Evolutionary conservation across 169 alveolate genomes (phyloP).

Genomic region (Eimeria acervulina): DNA sequence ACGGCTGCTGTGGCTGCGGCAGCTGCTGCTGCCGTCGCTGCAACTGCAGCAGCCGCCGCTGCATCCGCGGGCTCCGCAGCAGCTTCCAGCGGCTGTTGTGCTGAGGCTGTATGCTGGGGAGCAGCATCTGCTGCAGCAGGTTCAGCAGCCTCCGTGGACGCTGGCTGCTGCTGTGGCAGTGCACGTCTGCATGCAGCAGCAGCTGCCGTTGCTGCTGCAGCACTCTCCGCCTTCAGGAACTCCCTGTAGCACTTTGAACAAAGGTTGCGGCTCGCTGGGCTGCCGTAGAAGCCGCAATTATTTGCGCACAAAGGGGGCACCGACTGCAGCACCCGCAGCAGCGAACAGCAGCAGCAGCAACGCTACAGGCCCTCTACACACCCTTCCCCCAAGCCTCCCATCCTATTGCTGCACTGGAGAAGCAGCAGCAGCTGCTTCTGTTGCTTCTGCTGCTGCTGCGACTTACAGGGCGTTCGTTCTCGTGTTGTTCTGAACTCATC

Average conservation of each 20-base stretch:
- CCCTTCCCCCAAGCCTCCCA: not conserved
- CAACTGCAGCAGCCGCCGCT: conserved; percentile 28
- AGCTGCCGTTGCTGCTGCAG: conserved; percentile 58
- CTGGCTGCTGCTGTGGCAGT: conserved; percentile 63
- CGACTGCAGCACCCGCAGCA: conserved; percentile 84
- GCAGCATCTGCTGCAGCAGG: conserved; percentile 21
- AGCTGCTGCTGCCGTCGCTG: conserved; percentile 14
- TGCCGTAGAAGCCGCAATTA: conserved; percentile 96
- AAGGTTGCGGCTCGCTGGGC: conserved; percentile 94
- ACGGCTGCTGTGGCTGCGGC: conserved; percentile 31
- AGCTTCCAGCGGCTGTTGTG: not conserved
- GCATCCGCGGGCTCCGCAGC: conserved; percentile 23
- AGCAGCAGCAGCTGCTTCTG: conserved; percentile 1
- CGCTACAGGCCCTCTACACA: not conserved
- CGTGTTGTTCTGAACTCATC: conserved; percentile 73
- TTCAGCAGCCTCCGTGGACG: not conserved
- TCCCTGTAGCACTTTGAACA: conserved; percentile 96
- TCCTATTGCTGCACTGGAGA: too few relatives aligned
- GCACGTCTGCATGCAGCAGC: conserved; percentile 65
- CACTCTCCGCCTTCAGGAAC: conserved; percentile 86
- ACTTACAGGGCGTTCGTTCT: conserved; percentile 62
- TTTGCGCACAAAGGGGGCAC: conserved; percentile 91
- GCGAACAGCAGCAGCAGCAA: conserved; percentile 38
- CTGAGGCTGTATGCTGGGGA: not conserved
- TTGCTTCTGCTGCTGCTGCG: conserved; percentile 46